Base-by-base conservation (phyloP, 768 basidiomycete genomes). In the Phanerodontia chrysosporium region DNA sequence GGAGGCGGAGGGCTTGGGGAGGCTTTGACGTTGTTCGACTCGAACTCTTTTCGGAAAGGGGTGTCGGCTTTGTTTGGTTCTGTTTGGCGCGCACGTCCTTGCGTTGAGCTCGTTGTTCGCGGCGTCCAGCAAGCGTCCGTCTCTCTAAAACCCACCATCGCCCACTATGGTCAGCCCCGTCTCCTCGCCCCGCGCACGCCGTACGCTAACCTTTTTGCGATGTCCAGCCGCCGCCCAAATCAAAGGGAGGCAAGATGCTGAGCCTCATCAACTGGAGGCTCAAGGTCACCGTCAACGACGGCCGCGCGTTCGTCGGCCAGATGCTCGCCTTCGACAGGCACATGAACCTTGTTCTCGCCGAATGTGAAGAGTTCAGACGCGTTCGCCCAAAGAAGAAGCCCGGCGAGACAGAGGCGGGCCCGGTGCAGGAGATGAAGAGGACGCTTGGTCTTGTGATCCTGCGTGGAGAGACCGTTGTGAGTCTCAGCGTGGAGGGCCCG, bases 321-420 rank as follows among this genome's bases (percentile, higher is more conserved):
- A 97, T 98, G 92, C 89, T 99, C 73, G 97, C 97, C 54, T 99
- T 98, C 73, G 97, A 99, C 78, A 89, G 92, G 69, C 97, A 99
- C 76, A 99, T 98, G 97, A 99, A 99, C 77, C 81, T 99, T 66
- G 97, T 99, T 46, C 78, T 99, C 56, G 95, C 96, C 16, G 97
- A 98, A 67, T 98, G 95, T 70, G 97, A 99, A 74, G 97, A 99
- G 75, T 99, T 98, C 72, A 78, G 97, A 67, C 86, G 90, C 64
- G 87, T 98, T 44, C 79, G 90, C 64, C 89, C 90, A 39, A 98
- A 98, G 81, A 94, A 94, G 79, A 91, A 96, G 78, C 70, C 83
- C 14, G 91, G 90, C 27, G 87, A 85, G 75, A 74, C 69, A 39
- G 91, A 87, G 71, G 81, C 84, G 3, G 84, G 83, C 7, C 83